These are phyloP conservation scores for Colletotrichum sansevieriae DNA, from an alignment of 2,329 filamentous ascomycete species.

Conservation along the genomic window DNA sequence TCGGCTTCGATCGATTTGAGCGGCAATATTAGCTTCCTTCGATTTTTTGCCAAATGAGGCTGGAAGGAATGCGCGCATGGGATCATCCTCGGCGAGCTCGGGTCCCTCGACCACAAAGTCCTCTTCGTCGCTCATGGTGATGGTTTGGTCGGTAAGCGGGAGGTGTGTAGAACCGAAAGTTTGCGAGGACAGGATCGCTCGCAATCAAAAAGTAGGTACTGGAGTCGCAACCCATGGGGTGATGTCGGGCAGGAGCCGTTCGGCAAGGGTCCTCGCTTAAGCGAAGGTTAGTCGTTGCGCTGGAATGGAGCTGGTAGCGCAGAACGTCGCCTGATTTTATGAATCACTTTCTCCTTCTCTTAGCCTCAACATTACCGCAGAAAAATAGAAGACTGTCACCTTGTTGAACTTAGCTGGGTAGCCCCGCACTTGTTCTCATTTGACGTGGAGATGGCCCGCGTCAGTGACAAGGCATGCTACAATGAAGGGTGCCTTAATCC, in stretches of 20 bases:
- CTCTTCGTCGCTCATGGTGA: constrained; percentile 68
- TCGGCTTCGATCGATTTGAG: constrained; percentile 85
- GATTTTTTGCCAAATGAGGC: constrained; percentile 87
- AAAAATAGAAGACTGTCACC: background rate
- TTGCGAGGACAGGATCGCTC: background rate
- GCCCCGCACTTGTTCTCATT: background rate
- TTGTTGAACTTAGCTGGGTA: background rate
- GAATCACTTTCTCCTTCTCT: background rate
- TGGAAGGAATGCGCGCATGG: constrained; percentile 82
- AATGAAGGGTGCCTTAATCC: constrained; percentile 19
- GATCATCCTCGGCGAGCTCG: constrained; percentile 72
- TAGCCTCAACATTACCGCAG: background rate
- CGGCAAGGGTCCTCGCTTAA: constrained; percentile 33
- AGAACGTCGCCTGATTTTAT: background rate
- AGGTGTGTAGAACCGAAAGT: background rate
- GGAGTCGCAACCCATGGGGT: constrained; percentile 22
- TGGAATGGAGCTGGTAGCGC: background rate
- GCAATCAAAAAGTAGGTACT: background rate
- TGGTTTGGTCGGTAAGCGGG: background rate
- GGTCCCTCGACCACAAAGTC: constrained; percentile 69
- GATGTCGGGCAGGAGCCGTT: constrained; percentile 38
- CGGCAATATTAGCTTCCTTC: constrained; percentile 78
- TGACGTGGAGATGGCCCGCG: background rate
- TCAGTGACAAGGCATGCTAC: background rate
- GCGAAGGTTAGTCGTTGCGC: constrained; percentile 21